Conservation (phyloP, 495 filamentous ascomycete genomes). For the Neurospora intermedia region DNA sequence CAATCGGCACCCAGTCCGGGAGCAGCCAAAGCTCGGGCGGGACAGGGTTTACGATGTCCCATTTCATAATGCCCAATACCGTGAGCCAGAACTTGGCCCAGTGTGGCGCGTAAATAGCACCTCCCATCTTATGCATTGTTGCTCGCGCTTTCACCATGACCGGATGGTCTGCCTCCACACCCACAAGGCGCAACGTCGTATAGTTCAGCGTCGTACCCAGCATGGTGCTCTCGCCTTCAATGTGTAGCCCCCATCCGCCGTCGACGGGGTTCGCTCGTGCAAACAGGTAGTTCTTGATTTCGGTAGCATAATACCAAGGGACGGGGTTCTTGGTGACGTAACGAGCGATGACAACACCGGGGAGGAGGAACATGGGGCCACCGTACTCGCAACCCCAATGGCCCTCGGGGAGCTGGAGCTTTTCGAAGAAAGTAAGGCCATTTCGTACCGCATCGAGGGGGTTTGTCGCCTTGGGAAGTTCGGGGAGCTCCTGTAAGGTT, state of each 20-base stretch:
- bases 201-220: conserved; percentile 92
- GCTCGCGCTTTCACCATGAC: conserved; percentile 79
- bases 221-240: conserved; percentile 86
- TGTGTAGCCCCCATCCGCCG: conserved; percentile 95
- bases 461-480: conserved; percentile 56
- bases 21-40: conserved; percentile 92
- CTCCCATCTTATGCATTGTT: conserved; percentile 74
- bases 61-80: conserved; percentile 70
- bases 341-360: conserved; percentile 76
- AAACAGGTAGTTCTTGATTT: conserved; percentile 91
- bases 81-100: conserved; percentile 94
- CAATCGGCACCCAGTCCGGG: conserved; percentile 89
- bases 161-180: conserved; percentile 75
- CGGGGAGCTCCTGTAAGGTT: conserved; percentile 53
- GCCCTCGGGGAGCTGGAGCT: conserved; percentile 76
- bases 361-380: conserved; percentile 76
- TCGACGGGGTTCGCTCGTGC: conserved; percentile 77
- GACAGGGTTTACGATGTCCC: conserved; percentile 89
- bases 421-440: conserved; percentile 79
- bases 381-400: conserved; percentile 98
- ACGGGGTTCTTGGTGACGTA: conserved; percentile 87
- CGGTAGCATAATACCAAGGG: conserved; percentile 66
- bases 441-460: conserved; percentile 72
- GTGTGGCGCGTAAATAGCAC: conserved; percentile 74
- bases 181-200: conserved; percentile 71